Evolutionary conservation across 352 stramenopile species (phyloP).

Genomic region (Pythium insidiosum): DNA sequence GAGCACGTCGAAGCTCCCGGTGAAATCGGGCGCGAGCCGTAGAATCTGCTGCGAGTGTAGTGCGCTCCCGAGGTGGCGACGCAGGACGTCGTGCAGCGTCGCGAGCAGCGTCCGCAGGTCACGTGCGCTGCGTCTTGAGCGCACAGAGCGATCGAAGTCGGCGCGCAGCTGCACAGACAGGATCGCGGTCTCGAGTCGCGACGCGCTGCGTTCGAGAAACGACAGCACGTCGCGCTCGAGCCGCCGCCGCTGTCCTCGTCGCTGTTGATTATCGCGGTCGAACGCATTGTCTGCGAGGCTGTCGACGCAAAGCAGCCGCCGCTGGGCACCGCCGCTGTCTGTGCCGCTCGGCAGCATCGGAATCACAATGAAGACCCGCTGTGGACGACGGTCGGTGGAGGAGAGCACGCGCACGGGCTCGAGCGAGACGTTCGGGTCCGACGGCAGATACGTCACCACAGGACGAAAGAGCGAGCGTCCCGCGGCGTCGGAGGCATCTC

Average conservation of each 20-base stretch:
- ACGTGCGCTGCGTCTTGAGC: constrained; percentile 24
- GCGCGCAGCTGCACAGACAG: constrained; percentile 23
- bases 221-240: constrained; percentile 45
- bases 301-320: constrained; percentile 44
- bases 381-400: constrained; percentile 10
- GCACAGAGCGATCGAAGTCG: constrained; percentile 37
- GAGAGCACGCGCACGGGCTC: not conserved
- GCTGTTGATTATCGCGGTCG: no score
- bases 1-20: constrained; percentile 31
- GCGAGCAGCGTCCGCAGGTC: constrained; percentile 26
- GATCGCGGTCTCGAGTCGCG: constrained; percentile 27
- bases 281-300: constrained; percentile 47
- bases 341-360: no score
- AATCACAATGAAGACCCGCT: constrained; percentile 26
- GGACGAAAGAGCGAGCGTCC: no score
- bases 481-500: no score
- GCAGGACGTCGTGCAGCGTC: constrained; percentile 31
- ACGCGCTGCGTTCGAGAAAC: constrained; percentile 31
- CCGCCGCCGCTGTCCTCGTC: no score
- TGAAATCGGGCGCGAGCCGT: constrained; percentile 57
- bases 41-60: constrained; percentile 69
- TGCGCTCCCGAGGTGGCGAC: constrained; percentile 27
- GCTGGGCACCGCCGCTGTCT: no score
- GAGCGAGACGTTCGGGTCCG: not conserved
- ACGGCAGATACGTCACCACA: not conserved